Percentiles rank a stretch among this genome's conserved stretches.
Conservation (phyloP, 164 flowering plant species). For the Akebia trifoliata region DNA sequence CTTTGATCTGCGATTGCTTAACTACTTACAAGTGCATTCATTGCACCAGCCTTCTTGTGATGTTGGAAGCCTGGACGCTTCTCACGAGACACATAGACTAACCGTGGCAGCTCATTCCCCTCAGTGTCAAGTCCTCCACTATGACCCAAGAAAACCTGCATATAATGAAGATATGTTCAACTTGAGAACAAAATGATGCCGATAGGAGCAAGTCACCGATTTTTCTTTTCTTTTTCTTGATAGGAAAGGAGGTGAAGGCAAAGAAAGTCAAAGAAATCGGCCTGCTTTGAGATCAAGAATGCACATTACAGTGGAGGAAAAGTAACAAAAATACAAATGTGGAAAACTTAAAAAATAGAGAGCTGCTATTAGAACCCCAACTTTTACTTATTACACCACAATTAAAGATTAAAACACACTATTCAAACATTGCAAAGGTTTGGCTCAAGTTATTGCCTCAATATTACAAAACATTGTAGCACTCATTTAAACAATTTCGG, state of each 20-base stretch:
- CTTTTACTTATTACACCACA: too few species aligned
- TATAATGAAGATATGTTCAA: not conserved
- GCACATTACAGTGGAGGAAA: not conserved
- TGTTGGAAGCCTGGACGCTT: conserved; percentile 94
- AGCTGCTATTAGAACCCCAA: too few species aligned
- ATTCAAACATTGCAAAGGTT: too few species aligned
- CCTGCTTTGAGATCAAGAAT: not conserved
- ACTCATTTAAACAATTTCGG: too few species aligned
- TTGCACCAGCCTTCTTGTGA: conserved; percentile 96
- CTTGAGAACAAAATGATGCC: not conserved
- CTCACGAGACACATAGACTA: conserved; percentile 95
- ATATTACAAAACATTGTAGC: too few species aligned
- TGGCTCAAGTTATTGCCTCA: too few species aligned
- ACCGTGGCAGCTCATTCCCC: conserved; percentile 82
- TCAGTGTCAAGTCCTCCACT: conserved; percentile 85
- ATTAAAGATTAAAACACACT: too few species aligned
- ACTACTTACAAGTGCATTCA: conserved; percentile 80
- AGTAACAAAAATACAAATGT: not conserved
- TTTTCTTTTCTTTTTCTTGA: not conserved
- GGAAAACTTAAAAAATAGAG: too few species aligned
- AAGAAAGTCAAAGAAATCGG: not conserved
- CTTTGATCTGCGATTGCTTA: not conserved
- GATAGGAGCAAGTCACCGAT: not conserved
- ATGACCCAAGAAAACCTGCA: conserved; percentile 87
- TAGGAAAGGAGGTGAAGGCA: not conserved